These are phyloP conservation scores for Farysia itapuensis DNA, from an alignment of 1,284 basidiomycete species.

Conservation along the genomic window DNA sequence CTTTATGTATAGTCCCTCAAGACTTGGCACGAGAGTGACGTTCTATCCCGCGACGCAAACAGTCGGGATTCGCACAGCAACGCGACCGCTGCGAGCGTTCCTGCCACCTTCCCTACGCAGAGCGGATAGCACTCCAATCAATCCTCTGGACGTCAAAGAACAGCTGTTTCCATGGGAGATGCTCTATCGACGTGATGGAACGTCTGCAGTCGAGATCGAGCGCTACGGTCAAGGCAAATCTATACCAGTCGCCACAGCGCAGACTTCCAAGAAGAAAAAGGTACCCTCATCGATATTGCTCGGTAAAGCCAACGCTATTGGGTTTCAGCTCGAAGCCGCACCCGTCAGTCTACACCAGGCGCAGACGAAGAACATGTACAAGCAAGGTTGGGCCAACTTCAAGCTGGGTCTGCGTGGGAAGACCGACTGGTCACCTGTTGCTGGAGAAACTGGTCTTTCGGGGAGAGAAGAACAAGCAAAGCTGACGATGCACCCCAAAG, in stretches of 20 bases:
- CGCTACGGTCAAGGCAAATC: constrained; percentile 20
- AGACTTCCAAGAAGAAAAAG: constrained; percentile 8
- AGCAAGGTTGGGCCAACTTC: constrained; percentile 28
- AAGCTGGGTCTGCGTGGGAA: constrained; percentile 29
- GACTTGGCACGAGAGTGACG: constrained; percentile 35
- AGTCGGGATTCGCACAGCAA: constrained; percentile 20
- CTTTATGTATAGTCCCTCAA: constrained; percentile 35
- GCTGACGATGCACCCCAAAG: constrained; percentile 14
- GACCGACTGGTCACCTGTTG: constrained; percentile 26
- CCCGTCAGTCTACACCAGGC: constrained; percentile 19
- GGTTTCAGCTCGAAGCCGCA: constrained; percentile 37
- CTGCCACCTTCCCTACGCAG: constrained; percentile 18
- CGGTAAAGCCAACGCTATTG: constrained; percentile 21
- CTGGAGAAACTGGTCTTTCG: constrained; percentile 6
- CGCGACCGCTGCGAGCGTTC: constrained; percentile 14
- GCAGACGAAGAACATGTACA: constrained; percentile 31
- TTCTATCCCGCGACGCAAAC: constrained; percentile 29
- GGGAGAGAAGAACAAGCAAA: constrained; percentile 9
- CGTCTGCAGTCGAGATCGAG: constrained; percentile 27
- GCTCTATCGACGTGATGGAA: constrained; percentile 21
- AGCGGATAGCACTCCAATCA: constrained; percentile 11
- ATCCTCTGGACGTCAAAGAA: constrained; percentile 16
- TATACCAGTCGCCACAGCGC: constrained; percentile 9
- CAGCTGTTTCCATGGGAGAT: constrained; percentile 18
- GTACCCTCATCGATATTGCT: constrained; percentile 30